Evolutionary conservation across 352 stramenopile species (phyloP), one percentile per base, ranked within the genome.

Genomic region (Globisporangium paddicum): DNA sequence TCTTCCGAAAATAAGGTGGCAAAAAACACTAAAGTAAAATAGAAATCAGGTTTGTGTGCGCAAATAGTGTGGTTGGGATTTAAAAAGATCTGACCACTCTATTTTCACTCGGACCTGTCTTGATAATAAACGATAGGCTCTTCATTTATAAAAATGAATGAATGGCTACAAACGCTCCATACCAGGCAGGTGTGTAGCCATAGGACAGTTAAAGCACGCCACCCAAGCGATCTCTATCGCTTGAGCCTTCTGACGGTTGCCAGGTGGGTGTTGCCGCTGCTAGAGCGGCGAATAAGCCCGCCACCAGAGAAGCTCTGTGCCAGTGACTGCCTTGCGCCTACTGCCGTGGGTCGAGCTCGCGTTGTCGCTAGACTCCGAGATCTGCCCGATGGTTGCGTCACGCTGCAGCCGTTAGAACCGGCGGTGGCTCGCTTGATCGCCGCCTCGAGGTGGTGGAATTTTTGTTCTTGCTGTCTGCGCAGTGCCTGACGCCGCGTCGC

Each of bases 371-470:
- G 42, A 47, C 54, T 58, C 42, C 44, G 60, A 58, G 40, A 1
- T 25, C 53, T 32, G 1, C 26, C 14, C 14, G 18, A 40, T n/a
- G 11, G 23, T 9, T 34, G 51, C 25, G 38, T 37, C 11, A 19
- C 16, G 45, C 25, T 45, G 21, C 21, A 30, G 21, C 11, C 40
- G 6, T 38, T 35, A 26, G 5, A 5, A n/a, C 7, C 25, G 9
- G 28, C 32, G 19, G 41, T 44, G 10, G 52, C 51, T 61, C 53
- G 48, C 38, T 44, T 50, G 21, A 86, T 66, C 1, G 73, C 71
- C 53, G 62, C 62, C 35, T 83, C 71, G 0, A 83, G 60, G 2
- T 68, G 58, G 28, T 73, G 69, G 32, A 74, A 74, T 44, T 76
- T 76, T 7, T 63, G 60, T 28, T 86, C 71, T 55, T 75, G 67